Evolutionary conservation across 495 filamentous ascomycete genomes (phyloP).

Genomic region (Xylaria bambusicola): DNA sequence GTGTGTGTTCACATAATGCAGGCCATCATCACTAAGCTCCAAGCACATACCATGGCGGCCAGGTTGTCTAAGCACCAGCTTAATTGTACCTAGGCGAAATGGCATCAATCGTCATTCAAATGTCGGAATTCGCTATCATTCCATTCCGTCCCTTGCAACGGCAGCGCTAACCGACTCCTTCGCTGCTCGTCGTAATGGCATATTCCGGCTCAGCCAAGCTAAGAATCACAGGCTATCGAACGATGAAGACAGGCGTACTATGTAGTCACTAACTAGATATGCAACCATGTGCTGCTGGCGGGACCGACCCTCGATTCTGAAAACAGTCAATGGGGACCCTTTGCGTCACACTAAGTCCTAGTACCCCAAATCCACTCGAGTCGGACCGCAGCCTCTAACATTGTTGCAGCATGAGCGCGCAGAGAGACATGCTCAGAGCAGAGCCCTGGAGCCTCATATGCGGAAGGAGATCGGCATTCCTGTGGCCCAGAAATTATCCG

Average conservation of each 20-base stretch:
- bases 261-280: not conserved
- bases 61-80: not conserved
- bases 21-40: slow-evolving; percentile 1
- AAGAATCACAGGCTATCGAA: not conserved
- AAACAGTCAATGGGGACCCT: too few species aligned
- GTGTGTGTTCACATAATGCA: not conserved
- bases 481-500: not conserved
- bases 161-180: too few species aligned
- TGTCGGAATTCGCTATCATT: not conserved
- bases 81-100: slow-evolving; percentile 1
- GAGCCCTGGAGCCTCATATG: too few species aligned
- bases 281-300: not conserved
- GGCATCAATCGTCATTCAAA: slow-evolving; percentile 11
- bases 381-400: too few species aligned
- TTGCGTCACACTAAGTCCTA: too few species aligned
- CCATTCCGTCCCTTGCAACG: too few species aligned
- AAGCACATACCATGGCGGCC: not conserved
- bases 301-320: too few species aligned
- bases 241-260: not conserved
- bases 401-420: too few species aligned
- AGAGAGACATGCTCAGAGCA: too few species aligned
- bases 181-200: not conserved
- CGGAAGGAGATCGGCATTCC: too few species aligned
- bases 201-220: not conserved
- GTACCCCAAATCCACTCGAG: too few species aligned